Base-by-base conservation (phyloP, 768 basidiomycete genomes). In the Chlorophyllum brunneum region DNA sequence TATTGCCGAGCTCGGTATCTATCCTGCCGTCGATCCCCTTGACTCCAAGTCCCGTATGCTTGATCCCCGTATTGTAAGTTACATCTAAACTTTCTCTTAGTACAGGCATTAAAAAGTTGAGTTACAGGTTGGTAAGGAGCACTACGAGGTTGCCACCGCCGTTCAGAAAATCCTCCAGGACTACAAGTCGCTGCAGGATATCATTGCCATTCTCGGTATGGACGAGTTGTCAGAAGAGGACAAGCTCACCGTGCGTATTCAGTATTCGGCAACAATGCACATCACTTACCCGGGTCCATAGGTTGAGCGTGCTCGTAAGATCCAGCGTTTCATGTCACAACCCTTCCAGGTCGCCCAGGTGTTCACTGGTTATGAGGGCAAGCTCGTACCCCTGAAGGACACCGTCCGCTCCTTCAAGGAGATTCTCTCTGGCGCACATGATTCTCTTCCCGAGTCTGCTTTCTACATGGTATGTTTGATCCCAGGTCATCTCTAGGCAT, bases 181-280 rank as follows among this genome's bases (percentile, higher is more conserved):
- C 69, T 95, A 95, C 82, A 93, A 93, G 76, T 92, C 91, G 20
- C 82, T 95, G 61, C 93, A 95, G 74, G 97, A 99, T 81, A 99
- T 98, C 72, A 98, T 99, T 78, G 97, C 97, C 66, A 99, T 99
- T 77, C 76, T 99, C 64, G 97, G 97, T 81, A 99, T 99, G 97
- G 97, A 99, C 68, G 97, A 99, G 73, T 85, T 99, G 81, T 98
- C 95, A 15, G 97, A 99, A 70, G 97, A 98, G 78, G 97, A 99
- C 78, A 99, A 99, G 77, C 77, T 98, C 60, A 98, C 95, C 59
- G 93, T 92, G 74, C 69, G 82, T 77, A 43, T 24, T 24, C 44
- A 2, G 37, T 22, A 26, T 5, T 36, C 8, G 6, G 15, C 15
- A n/a, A 34, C 38, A 30, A 4, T 20, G 24, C 5, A 23, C 13